A percentile compares a stretch with the other conserved stretches of the same genome.
Evolutionary conservation across 148 eudicot genomes (phyloP).

Genomic region (Heliamphora exappendiculata): DNA sequence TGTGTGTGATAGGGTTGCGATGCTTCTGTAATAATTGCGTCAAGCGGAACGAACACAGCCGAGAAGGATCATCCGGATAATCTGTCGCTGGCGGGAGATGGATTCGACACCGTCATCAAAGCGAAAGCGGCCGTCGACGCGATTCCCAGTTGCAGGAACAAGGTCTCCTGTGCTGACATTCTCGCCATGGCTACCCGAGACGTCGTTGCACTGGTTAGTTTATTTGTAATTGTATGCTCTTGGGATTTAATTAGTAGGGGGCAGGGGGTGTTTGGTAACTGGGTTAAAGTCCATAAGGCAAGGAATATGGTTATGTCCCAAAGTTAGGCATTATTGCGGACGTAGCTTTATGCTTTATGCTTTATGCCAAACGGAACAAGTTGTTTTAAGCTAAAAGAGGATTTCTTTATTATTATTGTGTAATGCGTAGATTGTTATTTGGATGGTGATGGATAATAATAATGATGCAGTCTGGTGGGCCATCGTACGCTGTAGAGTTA

Average conservation of each 20-base stretch:
- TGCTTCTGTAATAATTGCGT: conserved; percentile 58
- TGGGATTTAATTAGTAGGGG: too few species aligned
- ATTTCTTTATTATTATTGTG: too few species aligned
- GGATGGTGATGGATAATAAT: neutral
- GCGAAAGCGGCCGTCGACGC: conserved; percentile 64
- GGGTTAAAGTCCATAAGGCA: too few species aligned
- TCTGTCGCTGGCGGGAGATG: conserved; percentile 69
- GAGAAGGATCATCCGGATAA: conserved; percentile 73
- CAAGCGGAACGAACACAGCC: conserved; percentile 40
- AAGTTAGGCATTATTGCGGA: too few species aligned
- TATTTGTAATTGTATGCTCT: too few species aligned
- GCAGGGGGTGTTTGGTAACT: too few species aligned
- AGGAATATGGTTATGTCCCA: too few species aligned
- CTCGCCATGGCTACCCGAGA: conserved; percentile 62
- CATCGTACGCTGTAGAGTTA: conserved; percentile 64
- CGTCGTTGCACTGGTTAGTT: conserved; percentile 40
- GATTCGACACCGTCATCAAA: conserved; percentile 68
- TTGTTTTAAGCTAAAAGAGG: too few species aligned
- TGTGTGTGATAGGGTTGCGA: conserved; percentile 79
- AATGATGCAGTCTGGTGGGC: conserved; percentile 74
- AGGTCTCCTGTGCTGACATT: conserved; percentile 71
- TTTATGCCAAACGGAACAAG: too few species aligned
- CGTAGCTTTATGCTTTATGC: too few species aligned
- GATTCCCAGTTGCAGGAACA: conserved; percentile 33
- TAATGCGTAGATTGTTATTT: neutral